Percentiles rank a stretch among this genome's conserved stretches.
phyloP scores from a whole-genome alignment of 2,329 filamentous ascomycete species.

The Arthrinium puccinioides region DNA sequence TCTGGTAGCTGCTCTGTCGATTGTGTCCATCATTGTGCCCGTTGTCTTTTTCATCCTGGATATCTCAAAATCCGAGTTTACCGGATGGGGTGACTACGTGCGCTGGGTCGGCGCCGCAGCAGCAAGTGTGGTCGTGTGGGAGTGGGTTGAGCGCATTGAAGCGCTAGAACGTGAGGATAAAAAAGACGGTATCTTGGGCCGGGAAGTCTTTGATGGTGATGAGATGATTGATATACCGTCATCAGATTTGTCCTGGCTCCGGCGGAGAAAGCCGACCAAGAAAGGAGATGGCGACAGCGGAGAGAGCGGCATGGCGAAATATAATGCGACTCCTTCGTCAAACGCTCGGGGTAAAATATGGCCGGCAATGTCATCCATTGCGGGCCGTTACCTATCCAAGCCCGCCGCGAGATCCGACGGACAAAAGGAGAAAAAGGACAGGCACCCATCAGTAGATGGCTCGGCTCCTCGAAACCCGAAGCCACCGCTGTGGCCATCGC shows the following conservation, averaged over 20 bases:
- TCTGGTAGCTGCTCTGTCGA: slow-evolving; percentile 69
- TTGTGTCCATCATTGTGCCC: slow-evolving; percentile 77
- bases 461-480: slow-evolving; percentile 30
- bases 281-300: slow-evolving; percentile 22
- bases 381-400: slow-evolving; percentile 27
- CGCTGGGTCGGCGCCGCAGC: slow-evolving; percentile 93
- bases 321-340: slow-evolving; percentile 8
- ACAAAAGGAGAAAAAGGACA: slow-evolving; percentile 8
- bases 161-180: slow-evolving; percentile 87
- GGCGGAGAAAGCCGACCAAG: slow-evolving; percentile 20
- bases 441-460: too few relatives aligned
- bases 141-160: slow-evolving; percentile 95
- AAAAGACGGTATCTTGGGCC: slow-evolving; percentile 84
- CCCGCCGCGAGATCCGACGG: slow-evolving; percentile 9
- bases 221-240: slow-evolving; percentile 71
- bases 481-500: slow-evolving; percentile 46
- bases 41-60: slow-evolving; percentile 92
- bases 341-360: slow-evolving; percentile 26
- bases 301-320: slow-evolving; percentile 20
- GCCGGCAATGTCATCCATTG: slow-evolving; percentile 33
- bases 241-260: slow-evolving; percentile 41
- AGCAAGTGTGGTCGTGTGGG: slow-evolving; percentile 95
- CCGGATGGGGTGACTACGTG: slow-evolving; percentile 92
- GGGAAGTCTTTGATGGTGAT: slow-evolving; percentile 89
- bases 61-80: slow-evolving; percentile 76